These are phyloP conservation scores for Pistacia atlantica DNA, from an alignment of 345 rosid species.

Conservation along the genomic window DNA sequence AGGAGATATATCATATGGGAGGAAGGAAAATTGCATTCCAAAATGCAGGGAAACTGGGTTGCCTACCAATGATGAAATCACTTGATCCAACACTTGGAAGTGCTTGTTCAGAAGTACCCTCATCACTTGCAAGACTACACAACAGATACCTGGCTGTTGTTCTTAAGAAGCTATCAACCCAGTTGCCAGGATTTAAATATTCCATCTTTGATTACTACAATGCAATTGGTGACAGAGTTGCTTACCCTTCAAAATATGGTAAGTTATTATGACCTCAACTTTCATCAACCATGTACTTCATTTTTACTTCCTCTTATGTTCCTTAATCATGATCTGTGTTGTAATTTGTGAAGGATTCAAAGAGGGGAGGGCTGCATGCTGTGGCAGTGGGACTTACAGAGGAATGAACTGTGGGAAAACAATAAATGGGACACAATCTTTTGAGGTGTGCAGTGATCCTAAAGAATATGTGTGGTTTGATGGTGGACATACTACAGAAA, in stretches of 20 bases:
- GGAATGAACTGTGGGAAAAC: slow-evolving; percentile 25
- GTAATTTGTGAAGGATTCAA: no score
- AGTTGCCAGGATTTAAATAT: slow-evolving; percentile 33
- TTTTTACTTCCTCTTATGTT: no score
- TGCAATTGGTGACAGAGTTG: slow-evolving; percentile 4
- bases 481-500: no score
- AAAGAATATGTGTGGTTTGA: slow-evolving; percentile 8
- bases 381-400: slow-evolving; percentile 34
- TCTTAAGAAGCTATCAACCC: neutral
- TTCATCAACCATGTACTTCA: no score
- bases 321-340: no score
- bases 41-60: slow-evolving; percentile 39
- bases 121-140: slow-evolving; percentile 31
- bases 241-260: slow-evolving; percentile 24
- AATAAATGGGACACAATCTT: neutral
- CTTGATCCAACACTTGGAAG: neutral
- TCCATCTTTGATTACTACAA: slow-evolving; percentile 39
- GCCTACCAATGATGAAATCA: slow-evolving; percentile 32
- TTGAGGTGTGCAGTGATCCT: slow-evolving; percentile 27
- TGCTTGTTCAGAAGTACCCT: slow-evolving; percentile 18
- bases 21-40: slow-evolving; percentile 38
- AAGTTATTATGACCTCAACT: neutral
- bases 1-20: slow-evolving; percentile 29
- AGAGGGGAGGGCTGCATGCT: slow-evolving; percentile 31
- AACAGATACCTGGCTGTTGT: slow-evolving; percentile 13